Base-by-base conservation (phyloP, 176 grass and related monocot genomes). In the Aechmea fasciata region DNA sequence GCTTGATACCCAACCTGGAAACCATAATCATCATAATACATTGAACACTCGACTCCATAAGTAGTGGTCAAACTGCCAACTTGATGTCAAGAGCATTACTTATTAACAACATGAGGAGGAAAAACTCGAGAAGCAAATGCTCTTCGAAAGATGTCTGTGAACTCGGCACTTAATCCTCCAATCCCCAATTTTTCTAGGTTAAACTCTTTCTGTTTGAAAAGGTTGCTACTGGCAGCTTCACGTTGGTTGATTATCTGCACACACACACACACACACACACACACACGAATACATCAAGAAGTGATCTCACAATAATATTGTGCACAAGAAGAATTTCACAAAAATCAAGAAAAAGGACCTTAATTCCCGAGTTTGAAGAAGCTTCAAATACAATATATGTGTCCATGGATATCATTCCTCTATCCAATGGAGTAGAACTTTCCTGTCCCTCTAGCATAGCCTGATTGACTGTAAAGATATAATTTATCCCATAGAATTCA, bases 121-220 rank as follows among this genome's bases (percentile, higher is more conserved):
- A 99, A 93, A 70, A 99, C 90, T 77, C 94, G 86, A 67, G 94
- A 99, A 75, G 94, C 94, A 77, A 99, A 99, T 70, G 94, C 94
- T 78, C 94, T 87, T 82, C 94, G 79, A 83, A 99, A 93, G 54
- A 99, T 93, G 70, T 99, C 94, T 52, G 90, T 90, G 64, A 99
- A 99, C 72, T 99, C 94, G 80, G 75, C 68, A 80, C 90, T 68
- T 69, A 99, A 73, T 69, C 94, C 94, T 80, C 94, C 94, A 65
- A 99, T 99, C 48, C 94, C 94, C 71, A 99, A 71, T 74, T 93
- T 99, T 81, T 99, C 84, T 62, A 99, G 66, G 80, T 93, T 90
- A 80, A 99, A 92, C 48, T 99, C 89, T 75, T 99, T 99, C 64
- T 99, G 86, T 59, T 89, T 92, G 82, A 99, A 99, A 85, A 99